Percentiles rank a stretch among this genome's conserved stretches.
Conservation (phyloP, 2,329 filamentous ascomycete genomes). For the Venturia pyrina region DNA sequence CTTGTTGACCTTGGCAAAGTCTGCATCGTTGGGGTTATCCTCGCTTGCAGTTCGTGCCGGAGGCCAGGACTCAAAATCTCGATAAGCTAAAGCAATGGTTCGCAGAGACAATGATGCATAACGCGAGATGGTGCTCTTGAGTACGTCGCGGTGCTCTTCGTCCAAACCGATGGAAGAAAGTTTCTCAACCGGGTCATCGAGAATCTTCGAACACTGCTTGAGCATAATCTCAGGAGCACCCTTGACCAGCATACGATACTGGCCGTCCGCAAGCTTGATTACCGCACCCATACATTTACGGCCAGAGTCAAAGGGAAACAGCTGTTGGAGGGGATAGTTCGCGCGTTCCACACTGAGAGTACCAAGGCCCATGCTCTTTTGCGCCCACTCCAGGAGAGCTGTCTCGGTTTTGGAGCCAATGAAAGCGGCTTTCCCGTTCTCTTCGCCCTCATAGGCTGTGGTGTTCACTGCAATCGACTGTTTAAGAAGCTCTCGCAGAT, state of each 20-base stretch:
- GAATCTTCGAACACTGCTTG: conserved; percentile 38
- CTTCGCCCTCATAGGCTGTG: conserved; percentile 57
- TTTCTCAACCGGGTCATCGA: conserved; percentile 51
- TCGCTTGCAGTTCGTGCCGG: conserved; percentile 47
- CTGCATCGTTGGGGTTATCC: conserved; percentile 51
- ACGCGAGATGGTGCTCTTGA: conserved; percentile 60
- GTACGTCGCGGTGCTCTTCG: conserved; percentile 43
- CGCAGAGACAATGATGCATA: conserved; percentile 74
- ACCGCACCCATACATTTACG: conserved; percentile 63
- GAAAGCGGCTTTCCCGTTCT: conserved; percentile 49
- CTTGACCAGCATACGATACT: conserved; percentile 47
- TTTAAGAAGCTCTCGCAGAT: conserved; percentile 10
- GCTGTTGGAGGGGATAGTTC: conserved; percentile 48
- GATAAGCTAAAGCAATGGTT: conserved; percentile 75
- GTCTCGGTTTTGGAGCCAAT: conserved; percentile 73
- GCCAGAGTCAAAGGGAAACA: conserved; percentile 52
- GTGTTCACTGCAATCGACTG: conserved; percentile 52
- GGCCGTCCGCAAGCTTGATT: conserved; percentile 43
- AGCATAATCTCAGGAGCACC: conserved; percentile 43
- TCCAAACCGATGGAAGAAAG: conserved; percentile 44
- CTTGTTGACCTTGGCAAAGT: conserved; percentile 58
- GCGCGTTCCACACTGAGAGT: conserved; percentile 50
- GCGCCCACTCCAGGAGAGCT: conserved; percentile 59
- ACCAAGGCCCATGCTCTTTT: conserved; percentile 55
- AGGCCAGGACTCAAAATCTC: conserved; percentile 76